Evolutionary conservation across 2,329 filamentous ascomycete species (phyloP), one percentile per base, ranked within the genome.

Genomic region (Trichoderma hamatum): DNA sequence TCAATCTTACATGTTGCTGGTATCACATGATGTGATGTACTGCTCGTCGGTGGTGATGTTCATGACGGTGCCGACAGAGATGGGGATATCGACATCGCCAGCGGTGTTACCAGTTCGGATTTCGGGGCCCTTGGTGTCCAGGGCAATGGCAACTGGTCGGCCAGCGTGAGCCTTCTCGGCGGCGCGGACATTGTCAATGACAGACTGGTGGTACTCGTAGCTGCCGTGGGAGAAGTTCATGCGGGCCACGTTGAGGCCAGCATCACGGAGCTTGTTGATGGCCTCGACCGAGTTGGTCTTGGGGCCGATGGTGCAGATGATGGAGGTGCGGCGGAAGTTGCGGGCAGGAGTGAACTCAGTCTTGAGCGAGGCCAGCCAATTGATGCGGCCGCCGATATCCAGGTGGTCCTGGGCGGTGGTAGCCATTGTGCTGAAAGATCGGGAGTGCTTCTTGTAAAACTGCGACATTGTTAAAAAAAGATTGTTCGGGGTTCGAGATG

Each of bases 271-370:
- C 81, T 90, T 88, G 84, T 98, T 98, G 85, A 99, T 97, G 83
- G 94, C 94, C 85, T 97, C 92, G 69, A 94, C 91, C 46, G 93
- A 97, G 88, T 99, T 99, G 76, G 96, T 99, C 90, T 98, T 99
- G 80, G 96, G 96, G 72, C 96, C 96, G 80, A 99, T 98, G 77
- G 96, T 98, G 86, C 95, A 94, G 83, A 99, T 97, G 85, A 99
- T 99, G 79, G 94, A 97, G 72, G 95, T 97, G 75, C 96, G 91
- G 78, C 96, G 93, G 84, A 96, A 96, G 86, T 96, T 94, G 83
- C 91, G 92, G 77, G 90, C 88, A 69, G 95, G 94, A 76, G 88
- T 86, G 84, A 91, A 94, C 79, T 96, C 92, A 74, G 95, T 97
- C 85, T 97, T 91, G 79, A 99, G 92, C 72, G 82, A 81, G 71